Evolutionary conservation across 805 yeast genomes (phyloP).

Genomic region (Saccharomyces eubayanus): DNA sequence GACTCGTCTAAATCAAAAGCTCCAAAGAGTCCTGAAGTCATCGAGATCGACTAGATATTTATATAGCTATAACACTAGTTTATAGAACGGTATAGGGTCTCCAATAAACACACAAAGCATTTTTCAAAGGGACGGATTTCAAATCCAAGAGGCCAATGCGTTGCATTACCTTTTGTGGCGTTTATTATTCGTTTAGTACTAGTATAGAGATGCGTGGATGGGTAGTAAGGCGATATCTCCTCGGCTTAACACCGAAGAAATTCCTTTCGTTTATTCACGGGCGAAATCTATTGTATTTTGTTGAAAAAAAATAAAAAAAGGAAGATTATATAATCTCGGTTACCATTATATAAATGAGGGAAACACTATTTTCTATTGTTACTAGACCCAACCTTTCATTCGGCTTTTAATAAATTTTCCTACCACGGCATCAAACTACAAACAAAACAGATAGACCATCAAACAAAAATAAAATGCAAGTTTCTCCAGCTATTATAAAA

Average conservation of each 20-base stretch:
- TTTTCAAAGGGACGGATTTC: not conserved
- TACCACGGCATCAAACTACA: not conserved
- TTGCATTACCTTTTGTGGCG: not conserved
- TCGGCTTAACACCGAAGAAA: not conserved
- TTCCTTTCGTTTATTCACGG: not conserved
- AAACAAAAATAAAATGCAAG: constrained; percentile 32
- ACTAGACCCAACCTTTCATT: not conserved
- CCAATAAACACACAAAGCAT: not conserved
- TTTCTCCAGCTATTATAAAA: constrained; percentile 47
- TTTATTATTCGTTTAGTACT: not conserved
- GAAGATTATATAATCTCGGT: not conserved
- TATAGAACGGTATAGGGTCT: not conserved
- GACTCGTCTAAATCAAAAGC: constrained; percentile 54
- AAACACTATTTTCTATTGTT: not conserved
- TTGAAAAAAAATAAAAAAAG: not conserved
- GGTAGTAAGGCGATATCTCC: not conserved
- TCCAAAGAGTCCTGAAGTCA: constrained; percentile 63
- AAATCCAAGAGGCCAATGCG: not conserved
- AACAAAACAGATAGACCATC: not conserved
- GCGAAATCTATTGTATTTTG: not conserved
- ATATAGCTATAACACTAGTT: not conserved
- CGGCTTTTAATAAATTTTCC: not conserved
- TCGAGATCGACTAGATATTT: constrained; percentile 54
- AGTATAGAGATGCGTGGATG: not conserved
- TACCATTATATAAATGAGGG: not conserved